phyloP scores from a whole-genome alignment of 139 green algal species.

The Chlamydomonas schloesseri region DNA sequence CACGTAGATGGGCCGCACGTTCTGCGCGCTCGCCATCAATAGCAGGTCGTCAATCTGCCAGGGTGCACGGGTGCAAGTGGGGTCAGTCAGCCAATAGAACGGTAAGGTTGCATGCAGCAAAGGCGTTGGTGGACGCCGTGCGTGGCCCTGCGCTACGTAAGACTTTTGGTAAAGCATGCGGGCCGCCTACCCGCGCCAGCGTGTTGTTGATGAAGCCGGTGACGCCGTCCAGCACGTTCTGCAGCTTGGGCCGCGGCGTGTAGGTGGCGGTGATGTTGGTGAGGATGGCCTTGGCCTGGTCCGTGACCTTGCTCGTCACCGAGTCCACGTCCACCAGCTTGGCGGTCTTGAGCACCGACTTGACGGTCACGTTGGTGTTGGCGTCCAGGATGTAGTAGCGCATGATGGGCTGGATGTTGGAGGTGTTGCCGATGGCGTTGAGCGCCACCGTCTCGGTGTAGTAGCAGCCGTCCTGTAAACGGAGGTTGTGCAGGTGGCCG shows the following conservation, averaged over 20 bases:
- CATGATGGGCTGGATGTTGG: constrained; percentile 14
- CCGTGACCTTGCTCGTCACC: neutral
- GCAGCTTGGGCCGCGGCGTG: neutral
- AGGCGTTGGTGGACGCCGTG: neutral
- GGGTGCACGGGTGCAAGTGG: neutral
- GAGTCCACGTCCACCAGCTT: neutral
- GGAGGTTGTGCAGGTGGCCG: too few relatives aligned
- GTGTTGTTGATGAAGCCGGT: neutral
- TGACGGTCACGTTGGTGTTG: neutral
- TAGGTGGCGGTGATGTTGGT: neutral
- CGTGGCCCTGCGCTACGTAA: too few relatives aligned
- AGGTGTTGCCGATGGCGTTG: neutral
- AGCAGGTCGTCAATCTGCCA: neutral
- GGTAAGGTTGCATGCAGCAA: neutral
- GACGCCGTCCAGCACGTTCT: neutral
- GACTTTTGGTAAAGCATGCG: too few relatives aligned
- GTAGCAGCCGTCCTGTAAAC: constrained; percentile 20
- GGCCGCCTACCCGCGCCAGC: neutral
- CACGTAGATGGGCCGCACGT: constrained; percentile 24
- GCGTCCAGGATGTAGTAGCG: constrained; percentile 15
- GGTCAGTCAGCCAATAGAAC: too few relatives aligned
- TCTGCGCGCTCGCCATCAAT: neutral
- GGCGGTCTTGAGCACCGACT: neutral
- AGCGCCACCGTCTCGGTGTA: constrained; percentile 1
- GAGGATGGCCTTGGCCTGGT: neutral